These are phyloP conservation scores for Fusarium bactridioides DNA, from an alignment of 2,329 filamentous ascomycete genomes.

Conservation along the genomic window DNA sequence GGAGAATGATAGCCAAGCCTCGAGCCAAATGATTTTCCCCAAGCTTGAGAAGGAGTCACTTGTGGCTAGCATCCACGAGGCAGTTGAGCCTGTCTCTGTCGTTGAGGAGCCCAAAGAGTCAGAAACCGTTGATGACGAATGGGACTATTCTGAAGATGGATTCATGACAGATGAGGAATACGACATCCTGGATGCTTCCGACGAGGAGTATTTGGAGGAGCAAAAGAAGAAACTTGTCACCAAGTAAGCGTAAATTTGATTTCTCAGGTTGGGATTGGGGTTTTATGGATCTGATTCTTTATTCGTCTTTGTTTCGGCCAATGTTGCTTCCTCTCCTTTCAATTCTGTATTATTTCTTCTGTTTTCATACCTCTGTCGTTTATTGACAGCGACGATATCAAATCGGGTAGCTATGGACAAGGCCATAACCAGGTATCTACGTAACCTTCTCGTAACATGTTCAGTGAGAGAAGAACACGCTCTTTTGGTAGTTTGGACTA, in stretches of 20 bases:
- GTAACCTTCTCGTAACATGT: conserved; percentile 21
- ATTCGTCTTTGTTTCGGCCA: conserved; percentile 7
- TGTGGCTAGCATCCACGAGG: conserved; percentile 77
- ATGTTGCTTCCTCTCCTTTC: conserved; percentile 32
- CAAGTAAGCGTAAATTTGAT: conserved; percentile 45
- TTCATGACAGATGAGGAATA: conserved; percentile 99
- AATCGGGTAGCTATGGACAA: conserved; percentile 5
- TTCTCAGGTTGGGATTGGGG: conserved; percentile 29
- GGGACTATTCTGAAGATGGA: conserved; percentile 71
- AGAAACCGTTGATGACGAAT: conserved; percentile 66
- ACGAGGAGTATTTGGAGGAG: conserved; percentile 78
- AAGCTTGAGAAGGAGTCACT: conserved; percentile 95
- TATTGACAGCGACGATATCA: neutral
- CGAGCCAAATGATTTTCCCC: conserved; percentile 88
- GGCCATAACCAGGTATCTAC: conserved; percentile 11
- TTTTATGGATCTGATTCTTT: conserved; percentile 29
- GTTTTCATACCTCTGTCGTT: conserved; percentile 14
- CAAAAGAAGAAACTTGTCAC: conserved; percentile 53
- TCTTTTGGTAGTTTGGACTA: conserved; percentile 40
- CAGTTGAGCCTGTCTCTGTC: conserved; percentile 62
- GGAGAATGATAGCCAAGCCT: conserved; percentile 43
- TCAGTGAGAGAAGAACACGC: conserved; percentile 34
- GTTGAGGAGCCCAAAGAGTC: conserved; percentile 61
- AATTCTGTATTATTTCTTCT: conserved; percentile 39
- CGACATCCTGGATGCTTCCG: conserved; percentile 93